Base-by-base conservation (phyloP, 1,139 yeast genomes). In the Lodderomyces orthopsilosis region DNA sequence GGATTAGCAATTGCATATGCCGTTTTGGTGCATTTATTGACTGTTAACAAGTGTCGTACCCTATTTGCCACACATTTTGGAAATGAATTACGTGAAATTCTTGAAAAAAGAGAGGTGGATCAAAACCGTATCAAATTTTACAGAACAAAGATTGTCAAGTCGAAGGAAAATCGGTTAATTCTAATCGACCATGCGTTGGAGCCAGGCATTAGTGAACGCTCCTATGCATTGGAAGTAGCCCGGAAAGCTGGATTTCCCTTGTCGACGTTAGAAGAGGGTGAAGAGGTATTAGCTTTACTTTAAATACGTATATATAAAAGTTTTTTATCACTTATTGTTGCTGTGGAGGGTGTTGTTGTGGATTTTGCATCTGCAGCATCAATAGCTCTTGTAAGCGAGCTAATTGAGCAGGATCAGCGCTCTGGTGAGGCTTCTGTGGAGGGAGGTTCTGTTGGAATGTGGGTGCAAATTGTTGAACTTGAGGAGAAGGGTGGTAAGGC, bases 61-160 rank as follows among this genome's bases (percentile, higher is more conserved):
- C 66, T 93, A 13, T 93, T 93, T 69, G 97, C 98, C 1, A 93
- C 98, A 0, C 98, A 93, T 68, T 93, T 84, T 62, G 97, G 95
- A 0, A 65, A 66, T 1, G 96, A 89, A 52, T 59, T 90, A 9
- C 62, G 75, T 14, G 53, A 63, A 1, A 52, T 62, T 13, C 52
- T 65, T 33, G 43, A 47, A 0, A 59, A 61, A 22, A 55, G 62
- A 13, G 52, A 57, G 0, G 56, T 69, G 18, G 61, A 60, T 37
- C 64, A 59, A 15, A 60, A 53, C 1, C 61, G 60, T 36, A 56
- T 83, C 2, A 63, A 70, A 14, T 84, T 75, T 52, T 75, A 65
- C 49, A 73, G 77, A 45, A 82, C 90, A 0, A 71, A 75, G 26
- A 67, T 83, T 1, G 44, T 61, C 21, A 46, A 54, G 27, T 46